These are phyloP conservation scores for Coelastrella sp. DNA, from an alignment of 139 green algal species.

Conservation along the genomic window DNA sequence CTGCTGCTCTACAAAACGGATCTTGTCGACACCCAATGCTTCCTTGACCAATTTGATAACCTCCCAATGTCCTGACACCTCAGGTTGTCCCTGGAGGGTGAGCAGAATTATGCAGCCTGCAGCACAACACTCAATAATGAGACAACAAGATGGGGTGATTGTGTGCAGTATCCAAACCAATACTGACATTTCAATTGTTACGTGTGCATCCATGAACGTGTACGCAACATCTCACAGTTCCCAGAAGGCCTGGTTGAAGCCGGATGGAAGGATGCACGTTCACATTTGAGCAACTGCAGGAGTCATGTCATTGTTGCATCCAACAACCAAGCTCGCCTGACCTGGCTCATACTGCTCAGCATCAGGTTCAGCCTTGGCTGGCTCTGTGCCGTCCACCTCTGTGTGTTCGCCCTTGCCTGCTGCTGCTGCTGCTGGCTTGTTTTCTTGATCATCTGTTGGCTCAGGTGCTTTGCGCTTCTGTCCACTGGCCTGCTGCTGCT, in stretches of 20 bases:
- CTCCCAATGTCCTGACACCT: neutral
- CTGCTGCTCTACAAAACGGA: conserved; percentile 35
- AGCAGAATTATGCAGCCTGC: neutral
- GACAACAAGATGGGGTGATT: too few relatives aligned
- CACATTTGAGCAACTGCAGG: neutral
- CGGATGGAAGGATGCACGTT: too few relatives aligned
- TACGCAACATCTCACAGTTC: too few relatives aligned
- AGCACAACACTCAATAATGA: too few relatives aligned
- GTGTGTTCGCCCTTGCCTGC: neutral
- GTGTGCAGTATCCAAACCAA: too few relatives aligned
- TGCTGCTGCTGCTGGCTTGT: conserved; percentile 14
- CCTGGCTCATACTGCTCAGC: conserved; percentile 42
- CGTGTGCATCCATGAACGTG: too few relatives aligned
- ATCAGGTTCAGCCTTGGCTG: conserved; percentile 20
- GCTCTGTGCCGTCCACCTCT: neutral
- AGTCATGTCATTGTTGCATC: neutral
- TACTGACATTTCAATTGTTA: too few relatives aligned
- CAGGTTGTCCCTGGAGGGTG: neutral
- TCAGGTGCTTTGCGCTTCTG: conserved; percentile 34
- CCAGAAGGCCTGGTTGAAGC: too few relatives aligned
- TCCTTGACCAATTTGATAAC: conserved; percentile 8
- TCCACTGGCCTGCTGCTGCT: conserved; percentile 8
- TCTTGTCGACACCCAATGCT: neutral
- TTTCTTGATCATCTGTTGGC: neutral
- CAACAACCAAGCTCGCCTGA: neutral